Percentiles rank a stretch among this genome's conserved stretches.
Evolutionary conservation across 345 rosid genomes (phyloP).

Genomic region (Triadica sebifera): DNA sequence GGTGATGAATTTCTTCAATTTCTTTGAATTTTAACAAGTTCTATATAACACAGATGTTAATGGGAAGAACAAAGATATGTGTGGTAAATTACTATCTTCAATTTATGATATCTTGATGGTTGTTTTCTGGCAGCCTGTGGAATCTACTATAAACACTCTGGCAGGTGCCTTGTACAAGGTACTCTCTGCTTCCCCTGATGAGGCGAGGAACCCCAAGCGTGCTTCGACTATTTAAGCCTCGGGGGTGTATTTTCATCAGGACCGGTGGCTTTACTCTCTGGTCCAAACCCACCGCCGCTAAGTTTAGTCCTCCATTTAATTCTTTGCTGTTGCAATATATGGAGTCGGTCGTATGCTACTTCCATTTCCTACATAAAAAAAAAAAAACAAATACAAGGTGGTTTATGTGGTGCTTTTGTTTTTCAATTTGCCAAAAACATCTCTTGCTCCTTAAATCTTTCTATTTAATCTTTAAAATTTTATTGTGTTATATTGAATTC

Average conservation of each 20-base stretch:
- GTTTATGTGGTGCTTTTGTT: too few species aligned
- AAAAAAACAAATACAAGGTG: too few species aligned
- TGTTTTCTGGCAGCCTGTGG: conserved; percentile 24
- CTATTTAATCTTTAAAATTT: too few species aligned
- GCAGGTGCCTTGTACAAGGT: conserved; percentile 24
- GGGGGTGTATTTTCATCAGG: conserved; percentile 19
- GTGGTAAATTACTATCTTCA: neutral
- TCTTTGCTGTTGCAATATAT: conserved; percentile 22
- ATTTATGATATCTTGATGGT: neutral
- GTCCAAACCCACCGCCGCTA: conserved; percentile 19
- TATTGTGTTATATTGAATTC: too few species aligned
- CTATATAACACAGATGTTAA: neutral
- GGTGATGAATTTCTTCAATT: neutral
- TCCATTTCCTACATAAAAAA: conserved; percentile 23
- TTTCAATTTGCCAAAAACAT: too few species aligned
- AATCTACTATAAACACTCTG: conserved; percentile 23
- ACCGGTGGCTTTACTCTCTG: conserved; percentile 24
- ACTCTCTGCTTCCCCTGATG: conserved; percentile 23
- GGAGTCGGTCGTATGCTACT: conserved; percentile 22
- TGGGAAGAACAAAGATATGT: too few species aligned
- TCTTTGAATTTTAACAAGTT: neutral
- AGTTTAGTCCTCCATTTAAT: conserved; percentile 19
- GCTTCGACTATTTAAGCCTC: conserved; percentile 25
- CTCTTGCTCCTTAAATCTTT: too few species aligned
- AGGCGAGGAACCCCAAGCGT: conserved; percentile 21